Evolutionary conservation across 1,284 basidiomycete genomes (phyloP).

Genomic region (Sanghuangporus sanghuang): DNA sequence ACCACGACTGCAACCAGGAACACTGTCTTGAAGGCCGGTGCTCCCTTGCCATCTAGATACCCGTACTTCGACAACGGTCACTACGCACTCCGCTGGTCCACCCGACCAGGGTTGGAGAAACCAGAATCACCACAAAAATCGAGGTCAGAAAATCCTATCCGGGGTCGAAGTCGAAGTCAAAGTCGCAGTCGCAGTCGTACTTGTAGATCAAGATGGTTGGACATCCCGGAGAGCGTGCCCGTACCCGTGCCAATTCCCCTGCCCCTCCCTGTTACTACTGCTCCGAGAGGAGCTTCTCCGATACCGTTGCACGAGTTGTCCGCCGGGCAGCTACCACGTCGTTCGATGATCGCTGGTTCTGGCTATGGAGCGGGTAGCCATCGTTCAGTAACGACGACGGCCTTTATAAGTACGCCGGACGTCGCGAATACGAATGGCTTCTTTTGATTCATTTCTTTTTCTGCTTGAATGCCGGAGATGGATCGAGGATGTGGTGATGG

Average conservation of each 20-base stretch:
- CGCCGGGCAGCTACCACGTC: not conserved
- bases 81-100: no score
- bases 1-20: not conserved
- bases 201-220: not conserved
- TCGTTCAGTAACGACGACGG: not conserved
- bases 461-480: no score
- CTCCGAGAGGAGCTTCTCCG: not conserved
- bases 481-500: no score
- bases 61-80: no score
- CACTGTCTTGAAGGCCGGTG: no score
- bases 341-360: not conserved
- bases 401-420: not conserved
- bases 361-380: not conserved
- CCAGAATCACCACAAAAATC: no score
- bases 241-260: not conserved
- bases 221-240: no score
- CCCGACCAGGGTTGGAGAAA: no score
- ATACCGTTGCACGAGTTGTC: not conserved
- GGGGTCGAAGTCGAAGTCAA: not conserved
- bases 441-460: not conserved
- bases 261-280: not conserved
- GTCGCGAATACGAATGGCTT: not conserved
- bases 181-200: not conserved
- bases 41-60: no score
- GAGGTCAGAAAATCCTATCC: not conserved